A percentile compares a stretch with the other conserved stretches of the same genome.
These are phyloP conservation scores for Cladosporium cucumerinum DNA, from an alignment of 2,329 filamentous ascomycete genomes.

Conservation along the genomic window DNA sequence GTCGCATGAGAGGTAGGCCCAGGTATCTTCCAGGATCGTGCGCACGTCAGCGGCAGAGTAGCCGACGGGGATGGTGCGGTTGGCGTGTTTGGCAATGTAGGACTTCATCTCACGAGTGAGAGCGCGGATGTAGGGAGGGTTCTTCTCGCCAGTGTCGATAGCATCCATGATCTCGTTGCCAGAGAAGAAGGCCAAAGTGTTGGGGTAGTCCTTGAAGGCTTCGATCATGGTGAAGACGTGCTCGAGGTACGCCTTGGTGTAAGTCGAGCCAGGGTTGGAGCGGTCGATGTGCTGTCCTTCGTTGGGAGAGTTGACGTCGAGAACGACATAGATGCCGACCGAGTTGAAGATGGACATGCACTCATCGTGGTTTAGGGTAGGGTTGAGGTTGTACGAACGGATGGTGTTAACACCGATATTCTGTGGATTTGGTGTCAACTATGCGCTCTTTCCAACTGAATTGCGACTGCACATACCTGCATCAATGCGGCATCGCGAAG, in stretches of 20 bases:
- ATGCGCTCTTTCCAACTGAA: not conserved
- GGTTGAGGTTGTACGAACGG: constrained; percentile 62
- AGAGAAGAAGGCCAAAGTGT: constrained; percentile 64
- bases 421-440: not conserved
- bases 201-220: constrained; percentile 64
- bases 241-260: constrained; percentile 53
- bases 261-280: constrained; percentile 52
- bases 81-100: constrained; percentile 59
- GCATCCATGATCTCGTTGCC: constrained; percentile 69
- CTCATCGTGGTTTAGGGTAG: constrained; percentile 57
- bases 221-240: constrained; percentile 63
- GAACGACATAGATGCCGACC: constrained; percentile 63
- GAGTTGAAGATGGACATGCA: constrained; percentile 64
- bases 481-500: constrained; percentile 62
- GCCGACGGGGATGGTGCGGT: constrained; percentile 61
- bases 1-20: constrained; percentile 71
- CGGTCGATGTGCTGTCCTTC: constrained; percentile 56
- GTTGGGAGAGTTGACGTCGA: constrained; percentile 63
- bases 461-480: constrained; percentile 39
- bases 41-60: constrained; percentile 75
- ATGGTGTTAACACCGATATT: constrained; percentile 62
- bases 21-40: constrained; percentile 67
- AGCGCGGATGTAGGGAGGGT: constrained; percentile 58
- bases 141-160: constrained; percentile 47
- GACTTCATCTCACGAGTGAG: constrained; percentile 66